Percentiles rank a stretch among this genome's conserved stretches.
Conservation (phyloP, 345 rosid species). For the Eutrema heterophyllum region DNA sequence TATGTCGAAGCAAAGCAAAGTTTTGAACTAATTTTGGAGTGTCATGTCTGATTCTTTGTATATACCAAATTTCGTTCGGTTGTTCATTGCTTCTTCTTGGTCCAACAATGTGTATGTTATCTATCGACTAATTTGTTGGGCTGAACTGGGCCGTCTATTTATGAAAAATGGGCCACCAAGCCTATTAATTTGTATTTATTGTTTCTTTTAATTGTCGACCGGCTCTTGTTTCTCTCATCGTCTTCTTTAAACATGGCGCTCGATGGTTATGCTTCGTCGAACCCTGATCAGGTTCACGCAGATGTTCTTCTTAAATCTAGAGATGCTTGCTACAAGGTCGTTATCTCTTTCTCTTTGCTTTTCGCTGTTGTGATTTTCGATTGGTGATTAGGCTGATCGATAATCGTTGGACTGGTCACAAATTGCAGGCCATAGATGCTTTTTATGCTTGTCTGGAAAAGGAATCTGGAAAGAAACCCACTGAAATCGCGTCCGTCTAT, state of each 20-base stretch:
- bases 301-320: slow-evolving; percentile 70
- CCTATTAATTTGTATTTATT: neutral
- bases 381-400: neutral
- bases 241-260: slow-evolving; percentile 31
- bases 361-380: neutral
- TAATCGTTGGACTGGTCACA: neutral
- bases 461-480: slow-evolving; percentile 59
- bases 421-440: slow-evolving; percentile 65
- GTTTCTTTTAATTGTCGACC: neutral
- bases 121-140: neutral
- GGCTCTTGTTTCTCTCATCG: neutral
- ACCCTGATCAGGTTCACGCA: slow-evolving; percentile 53
- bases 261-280: slow-evolving; percentile 41
- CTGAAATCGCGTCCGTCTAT: slow-evolving; percentile 76
- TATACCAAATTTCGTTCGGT: neutral
- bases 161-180: neutral
- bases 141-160: neutral
- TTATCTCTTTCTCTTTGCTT: neutral
- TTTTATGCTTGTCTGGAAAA: slow-evolving; percentile 71
- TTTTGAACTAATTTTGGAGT: neutral
- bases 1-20: neutral
- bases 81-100: neutral
- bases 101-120: neutral
- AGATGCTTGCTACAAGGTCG: slow-evolving; percentile 73
- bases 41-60: neutral